These are phyloP conservation scores for Microbotryomycetes sp. DNA, from an alignment of 1,284 basidiomycete species.

Conservation along the genomic window DNA sequence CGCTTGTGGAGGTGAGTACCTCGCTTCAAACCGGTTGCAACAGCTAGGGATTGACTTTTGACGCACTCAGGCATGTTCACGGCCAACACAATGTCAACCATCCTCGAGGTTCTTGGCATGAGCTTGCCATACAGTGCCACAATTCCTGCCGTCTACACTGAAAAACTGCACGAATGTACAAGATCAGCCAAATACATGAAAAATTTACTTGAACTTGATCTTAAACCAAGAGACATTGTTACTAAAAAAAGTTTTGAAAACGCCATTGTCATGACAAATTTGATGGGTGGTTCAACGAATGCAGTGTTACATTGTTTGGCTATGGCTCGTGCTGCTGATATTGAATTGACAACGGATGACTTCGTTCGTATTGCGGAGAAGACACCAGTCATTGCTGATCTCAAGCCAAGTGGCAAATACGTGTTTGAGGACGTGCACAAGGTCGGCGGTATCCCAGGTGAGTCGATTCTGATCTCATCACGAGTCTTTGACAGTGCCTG, in stretches of 20 bases:
- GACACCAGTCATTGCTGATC: slow-evolving; percentile 46
- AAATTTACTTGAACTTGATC: slow-evolving; percentile 57
- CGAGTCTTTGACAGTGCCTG: too few relatives aligned
- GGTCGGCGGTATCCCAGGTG: slow-evolving; percentile 45
- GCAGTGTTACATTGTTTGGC: slow-evolving; percentile 47
- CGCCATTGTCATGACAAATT: slow-evolving; percentile 46
- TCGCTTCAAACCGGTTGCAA: background rate
- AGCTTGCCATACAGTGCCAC: slow-evolving; percentile 80
- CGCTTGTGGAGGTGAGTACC: background rate
- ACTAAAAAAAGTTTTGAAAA: slow-evolving; percentile 46
- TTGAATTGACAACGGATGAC: slow-evolving; percentile 46
- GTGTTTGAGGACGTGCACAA: slow-evolving; percentile 48
- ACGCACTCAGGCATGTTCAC: slow-evolving; percentile 37
- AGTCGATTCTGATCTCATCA: slow-evolving; percentile 1
- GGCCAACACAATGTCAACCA: slow-evolving; percentile 80
- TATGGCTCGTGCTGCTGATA: slow-evolving; percentile 44
- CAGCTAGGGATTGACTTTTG: background rate
- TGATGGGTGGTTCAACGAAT: slow-evolving; percentile 48
- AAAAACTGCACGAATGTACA: slow-evolving; percentile 75
- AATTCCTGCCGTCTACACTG: slow-evolving; percentile 69
- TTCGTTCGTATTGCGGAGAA: slow-evolving; percentile 43
- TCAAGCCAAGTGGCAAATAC: slow-evolving; percentile 46
- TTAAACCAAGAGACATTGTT: slow-evolving; percentile 45
- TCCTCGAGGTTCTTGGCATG: slow-evolving; percentile 81
- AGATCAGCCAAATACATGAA: slow-evolving; percentile 73